Evolutionary conservation across 1,139 yeast genomes (phyloP).

Genomic region (Pichia sp.): DNA sequence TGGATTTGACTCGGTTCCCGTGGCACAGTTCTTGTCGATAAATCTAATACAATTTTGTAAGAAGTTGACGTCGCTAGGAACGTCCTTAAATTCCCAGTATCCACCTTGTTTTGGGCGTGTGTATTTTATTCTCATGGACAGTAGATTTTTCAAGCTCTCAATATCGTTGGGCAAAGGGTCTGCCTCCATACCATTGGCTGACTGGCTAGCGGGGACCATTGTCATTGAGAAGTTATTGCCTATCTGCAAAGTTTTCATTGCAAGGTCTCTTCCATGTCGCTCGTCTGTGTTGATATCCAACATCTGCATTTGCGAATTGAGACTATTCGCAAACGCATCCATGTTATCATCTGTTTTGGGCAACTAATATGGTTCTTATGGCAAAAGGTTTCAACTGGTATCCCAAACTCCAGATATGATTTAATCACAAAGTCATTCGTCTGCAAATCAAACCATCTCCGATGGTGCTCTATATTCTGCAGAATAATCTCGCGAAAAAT

Average conservation of each 20-base stretch:
- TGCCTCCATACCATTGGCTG: background rate
- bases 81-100: conserved; percentile 13
- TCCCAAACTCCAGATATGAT: too few relatives aligned
- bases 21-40: conserved; percentile 10
- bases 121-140: conserved; percentile 15
- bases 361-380: too few relatives aligned
- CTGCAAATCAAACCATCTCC: background rate
- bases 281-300: background rate
- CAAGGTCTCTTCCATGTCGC: background rate
- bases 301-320: conserved; percentile 9
- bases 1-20: background rate
- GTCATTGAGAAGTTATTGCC: conserved; percentile 4
- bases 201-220: background rate
- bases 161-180: conserved; percentile 11
- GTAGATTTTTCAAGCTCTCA: conserved; percentile 8
- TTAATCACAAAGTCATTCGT: too few relatives aligned
- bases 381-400: too few relatives aligned
- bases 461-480: background rate
- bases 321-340: conserved; percentile 9
- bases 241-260: conserved; percentile 2
- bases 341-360: background rate
- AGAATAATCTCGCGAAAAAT: background rate
- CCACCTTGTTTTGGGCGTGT: conserved; percentile 17
- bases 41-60: conserved; percentile 12
- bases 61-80: conserved; percentile 9